Base-by-base conservation (phyloP, 441 rosid genomes). In the Erysimum cheiri region DNA sequence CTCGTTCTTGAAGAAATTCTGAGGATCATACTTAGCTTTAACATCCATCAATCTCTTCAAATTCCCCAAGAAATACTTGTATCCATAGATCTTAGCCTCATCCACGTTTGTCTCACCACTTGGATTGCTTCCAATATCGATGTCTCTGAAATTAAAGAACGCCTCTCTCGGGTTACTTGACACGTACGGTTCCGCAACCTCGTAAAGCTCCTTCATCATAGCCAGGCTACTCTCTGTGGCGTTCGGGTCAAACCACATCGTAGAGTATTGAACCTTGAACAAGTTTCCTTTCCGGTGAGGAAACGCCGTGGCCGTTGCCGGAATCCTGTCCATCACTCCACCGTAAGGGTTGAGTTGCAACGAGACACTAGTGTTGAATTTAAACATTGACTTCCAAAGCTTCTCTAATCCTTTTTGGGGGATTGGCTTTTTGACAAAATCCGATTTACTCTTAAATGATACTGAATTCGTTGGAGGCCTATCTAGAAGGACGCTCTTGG, bases 401-500 rank as follows among this genome's bases (percentile, higher is more conserved):
- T 86, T 87, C 47, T 85, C 82, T 0, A 90, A 60, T 1, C 65
- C 94, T 3, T 77, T 56, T 74, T 83, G 80, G 0, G 92, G 83
- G 3, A 91, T 83, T 0, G 83, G 84, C 33, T 73, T 55, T 37
- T 67, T 79, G 10, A 91, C 92, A 22, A 77, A 88, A 57, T 88
- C 97, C 1, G 93, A 83, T 71, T 91, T 91, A 10, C 85, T 86
- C 55, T 91, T 91, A 78, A 88, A 87, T 55, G 77, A 86, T 63
- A 63, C 80, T 56, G 76, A 70, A 78, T 80, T 85, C 6, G 77
- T 35, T 0, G 88, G 80, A 0, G 89, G 81, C 47, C 84, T 85
- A 3, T 87, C 89, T 35, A 84, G 76, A 3, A 90, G 91, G 8
- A 88, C 65, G 8, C 83, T 88, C 0, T 83, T 82, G 0, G 87